Percentiles rank a stretch among this genome's conserved stretches.
Conservation (phyloP, 345 rosid genomes). For the Brassica cretica region DNA sequence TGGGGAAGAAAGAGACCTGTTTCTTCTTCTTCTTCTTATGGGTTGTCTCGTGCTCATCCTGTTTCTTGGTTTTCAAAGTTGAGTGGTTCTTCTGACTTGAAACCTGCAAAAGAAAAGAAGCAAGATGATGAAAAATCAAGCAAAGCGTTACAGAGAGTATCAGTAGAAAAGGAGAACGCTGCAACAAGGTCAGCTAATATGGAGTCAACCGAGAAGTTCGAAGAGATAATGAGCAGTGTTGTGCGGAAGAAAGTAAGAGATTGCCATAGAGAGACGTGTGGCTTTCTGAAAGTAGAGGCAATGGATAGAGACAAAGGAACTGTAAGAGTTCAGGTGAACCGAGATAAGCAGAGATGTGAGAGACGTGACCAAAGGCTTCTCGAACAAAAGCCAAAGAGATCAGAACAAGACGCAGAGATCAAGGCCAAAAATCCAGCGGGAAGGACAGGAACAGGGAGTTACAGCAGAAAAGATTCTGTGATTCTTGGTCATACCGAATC, state of each 20-base stretch:
- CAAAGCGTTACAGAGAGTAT: conserved; percentile 59
- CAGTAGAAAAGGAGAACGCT: conserved; percentile 53
- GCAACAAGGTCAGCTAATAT: conserved; percentile 29
- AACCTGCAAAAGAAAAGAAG: conserved; percentile 44
- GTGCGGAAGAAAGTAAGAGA: conserved; percentile 48
- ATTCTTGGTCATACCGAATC: conserved; percentile 29
- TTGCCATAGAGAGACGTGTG: conserved; percentile 33
- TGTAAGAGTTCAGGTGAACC: conserved; percentile 43
- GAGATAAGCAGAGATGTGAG: conserved; percentile 43
- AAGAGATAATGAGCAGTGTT: conserved; percentile 46
- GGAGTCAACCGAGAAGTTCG: conserved; percentile 44
- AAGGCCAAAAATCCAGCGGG: conserved; percentile 30
- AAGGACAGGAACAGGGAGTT: conserved; percentile 35
- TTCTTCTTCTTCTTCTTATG: conserved; percentile 46
- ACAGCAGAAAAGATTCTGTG: conserved; percentile 33
- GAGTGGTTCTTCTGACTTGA: conserved; percentile 49
- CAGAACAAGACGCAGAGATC: conserved; percentile 31
- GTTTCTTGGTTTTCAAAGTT: conserved; percentile 65
- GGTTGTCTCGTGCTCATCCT: conserved; percentile 49
- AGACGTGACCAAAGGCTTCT: conserved; percentile 41
- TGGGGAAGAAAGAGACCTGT: conserved; percentile 59
- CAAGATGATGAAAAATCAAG: conserved; percentile 32
- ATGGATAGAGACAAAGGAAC: conserved; percentile 35
- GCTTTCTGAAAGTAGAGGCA: conserved; percentile 33
- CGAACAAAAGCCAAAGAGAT: conserved; percentile 37